Conservation (phyloP, 2,329 filamentous ascomycete species). For the Botrytis sinoallii region DNA sequence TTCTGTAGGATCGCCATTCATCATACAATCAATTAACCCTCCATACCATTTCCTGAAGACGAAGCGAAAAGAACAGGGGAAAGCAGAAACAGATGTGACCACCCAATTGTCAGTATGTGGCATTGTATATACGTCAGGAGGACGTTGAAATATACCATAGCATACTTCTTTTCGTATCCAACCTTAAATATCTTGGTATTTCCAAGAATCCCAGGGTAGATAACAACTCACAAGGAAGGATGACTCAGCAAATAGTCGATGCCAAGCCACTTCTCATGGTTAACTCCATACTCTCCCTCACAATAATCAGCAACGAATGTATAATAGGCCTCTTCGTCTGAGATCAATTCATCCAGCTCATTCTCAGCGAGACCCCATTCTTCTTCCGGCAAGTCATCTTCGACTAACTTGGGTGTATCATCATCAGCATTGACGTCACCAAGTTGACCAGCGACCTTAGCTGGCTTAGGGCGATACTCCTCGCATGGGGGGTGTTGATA, state of each 20-base stretch:
- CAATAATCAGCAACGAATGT: neutral
- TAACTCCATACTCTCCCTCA: neutral
- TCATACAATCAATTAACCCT: neutral
- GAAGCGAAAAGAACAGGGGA: neutral
- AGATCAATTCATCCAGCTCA: neutral
- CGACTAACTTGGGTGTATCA: neutral
- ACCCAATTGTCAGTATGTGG: neutral
- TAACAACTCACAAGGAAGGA: neutral
- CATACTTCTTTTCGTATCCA: neutral
- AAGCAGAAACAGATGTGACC: neutral
- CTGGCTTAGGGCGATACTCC: neutral
- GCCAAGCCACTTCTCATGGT: constrained; percentile 1
- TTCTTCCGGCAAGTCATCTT: constrained; percentile 2
- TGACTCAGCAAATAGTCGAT: neutral
- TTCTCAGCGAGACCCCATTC: neutral
- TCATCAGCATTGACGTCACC: neutral
- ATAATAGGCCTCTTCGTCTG: neutral
- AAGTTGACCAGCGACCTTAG: too few species aligned
- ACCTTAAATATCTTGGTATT: neutral
- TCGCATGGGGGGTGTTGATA: neutral
- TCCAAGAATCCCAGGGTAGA: neutral
- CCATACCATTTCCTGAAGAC: neutral
- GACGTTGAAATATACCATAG: neutral
- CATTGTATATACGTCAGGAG: neutral
- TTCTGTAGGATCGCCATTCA: neutral